Conservation (phyloP, 192 early-diverging fungal genomes). For the Entomortierella beljakovae region DNA sequence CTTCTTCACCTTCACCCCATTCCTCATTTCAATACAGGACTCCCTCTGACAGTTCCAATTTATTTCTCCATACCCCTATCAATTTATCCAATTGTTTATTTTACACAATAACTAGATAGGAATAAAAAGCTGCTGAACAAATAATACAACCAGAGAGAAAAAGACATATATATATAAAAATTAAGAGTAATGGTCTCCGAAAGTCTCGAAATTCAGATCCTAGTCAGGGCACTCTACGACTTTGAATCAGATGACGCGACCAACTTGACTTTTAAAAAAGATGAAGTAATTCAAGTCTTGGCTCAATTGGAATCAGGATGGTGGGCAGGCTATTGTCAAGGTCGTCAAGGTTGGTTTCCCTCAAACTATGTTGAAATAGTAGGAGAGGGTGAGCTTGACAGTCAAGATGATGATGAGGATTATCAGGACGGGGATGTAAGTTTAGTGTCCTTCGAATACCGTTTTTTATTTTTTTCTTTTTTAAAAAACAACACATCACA, state of each 20-base stretch:
- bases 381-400: slow-evolving; percentile 61
- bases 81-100: too few relatives aligned
- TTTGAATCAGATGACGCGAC: slow-evolving; percentile 79
- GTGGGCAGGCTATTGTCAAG: slow-evolving; percentile 85
- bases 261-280: slow-evolving; percentile 77
- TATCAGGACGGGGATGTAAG: slow-evolving; percentile 41
- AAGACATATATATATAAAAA: too few relatives aligned
- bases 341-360: slow-evolving; percentile 81
- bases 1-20: neutral
- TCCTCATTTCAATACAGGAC: neutral
- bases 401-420: slow-evolving; percentile 40
- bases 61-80: neutral
- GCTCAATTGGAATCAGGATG: slow-evolving; percentile 85
- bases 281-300: slow-evolving; percentile 85
- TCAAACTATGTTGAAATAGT: slow-evolving; percentile 76
- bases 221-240: slow-evolving; percentile 81
- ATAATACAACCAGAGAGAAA: too few relatives aligned
- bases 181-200: slow-evolving; percentile 42
- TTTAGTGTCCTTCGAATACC: too few relatives aligned
- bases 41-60: neutral
- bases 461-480: neutral
- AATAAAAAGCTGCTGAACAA: too few relatives aligned
- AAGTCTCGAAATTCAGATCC: slow-evolving; percentile 38
- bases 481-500: too few relatives aligned
- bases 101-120: too few relatives aligned